Conservation (phyloP, 371 early-diverging fungal genomes). For the Mucor circinelloides region DNA sequence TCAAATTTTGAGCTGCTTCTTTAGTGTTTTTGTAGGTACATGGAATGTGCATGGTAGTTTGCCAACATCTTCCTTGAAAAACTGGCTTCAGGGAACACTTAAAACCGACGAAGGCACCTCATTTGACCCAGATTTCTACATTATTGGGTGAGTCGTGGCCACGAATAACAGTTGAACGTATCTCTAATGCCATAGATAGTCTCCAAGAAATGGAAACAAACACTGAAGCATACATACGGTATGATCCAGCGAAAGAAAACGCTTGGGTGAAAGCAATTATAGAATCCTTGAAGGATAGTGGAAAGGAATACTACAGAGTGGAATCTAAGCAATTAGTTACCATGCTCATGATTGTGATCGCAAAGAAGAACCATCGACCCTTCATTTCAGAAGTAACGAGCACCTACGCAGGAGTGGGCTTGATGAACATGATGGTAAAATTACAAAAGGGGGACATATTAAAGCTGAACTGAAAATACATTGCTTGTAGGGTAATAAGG, state of each 20-base stretch:
- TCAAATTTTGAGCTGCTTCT: background rate
- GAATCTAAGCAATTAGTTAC: slow-evolving; percentile 85
- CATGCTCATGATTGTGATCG: slow-evolving; percentile 82
- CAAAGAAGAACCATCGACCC: slow-evolving; percentile 52
- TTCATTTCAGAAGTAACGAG: slow-evolving; percentile 64
- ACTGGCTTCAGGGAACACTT: slow-evolving; percentile 65
- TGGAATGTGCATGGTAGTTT: slow-evolving; percentile 91
- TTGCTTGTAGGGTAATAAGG: slow-evolving; percentile 88
- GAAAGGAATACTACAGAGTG: slow-evolving; percentile 59
- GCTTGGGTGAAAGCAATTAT: slow-evolving; percentile 81
- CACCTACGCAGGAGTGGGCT: slow-evolving; percentile 72
- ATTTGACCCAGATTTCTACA: slow-evolving; percentile 67
- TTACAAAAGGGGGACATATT: background rate
- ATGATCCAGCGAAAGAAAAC: slow-evolving; percentile 75
- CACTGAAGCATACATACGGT: slow-evolving; percentile 82
- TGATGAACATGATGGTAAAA: slow-evolving; percentile 79
- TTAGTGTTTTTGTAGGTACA: slow-evolving; percentile 80
- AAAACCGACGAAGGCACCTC: slow-evolving; percentile 36
- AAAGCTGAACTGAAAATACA: background rate
- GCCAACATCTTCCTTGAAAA: slow-evolving; percentile 57
- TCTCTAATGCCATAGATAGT: slow-evolving; percentile 31
- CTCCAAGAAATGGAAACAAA: slow-evolving; percentile 91
- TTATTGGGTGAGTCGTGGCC: slow-evolving; percentile 63
- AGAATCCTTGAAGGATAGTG: slow-evolving; percentile 56
- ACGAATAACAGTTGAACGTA: background rate